A percentile compares a stretch with the other conserved stretches of the same genome.
phyloP scores from a whole-genome alignment of 768 basidiomycete genomes.

The Cantharellus cinnabarinus region DNA sequence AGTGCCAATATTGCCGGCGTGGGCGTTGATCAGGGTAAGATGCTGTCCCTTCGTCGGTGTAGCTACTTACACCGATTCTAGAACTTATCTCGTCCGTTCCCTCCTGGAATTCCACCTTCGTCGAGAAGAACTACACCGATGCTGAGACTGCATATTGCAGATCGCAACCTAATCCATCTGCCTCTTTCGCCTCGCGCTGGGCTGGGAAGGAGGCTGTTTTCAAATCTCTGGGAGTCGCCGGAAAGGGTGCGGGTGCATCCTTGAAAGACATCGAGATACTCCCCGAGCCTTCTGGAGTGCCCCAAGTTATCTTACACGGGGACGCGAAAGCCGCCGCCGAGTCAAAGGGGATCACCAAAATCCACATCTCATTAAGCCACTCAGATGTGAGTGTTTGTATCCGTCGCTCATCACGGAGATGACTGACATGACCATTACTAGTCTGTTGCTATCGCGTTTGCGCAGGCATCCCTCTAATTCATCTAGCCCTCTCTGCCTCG shows the following conservation, averaged over 20 bases:
- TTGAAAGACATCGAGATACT: constrained; percentile 97
- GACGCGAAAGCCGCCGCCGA: constrained; percentile 59
- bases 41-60: neutral
- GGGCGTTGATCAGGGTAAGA: constrained; percentile 71
- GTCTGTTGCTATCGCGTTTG: constrained; percentile 76
- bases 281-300: constrained; percentile 53
- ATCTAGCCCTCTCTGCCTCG: too few species aligned
- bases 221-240: constrained; percentile 80
- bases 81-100: constrained; percentile 88
- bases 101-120: constrained; percentile 69
- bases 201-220: constrained; percentile 93
- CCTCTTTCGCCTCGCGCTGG: constrained; percentile 95
- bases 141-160: constrained; percentile 74
- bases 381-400: constrained; percentile 42
- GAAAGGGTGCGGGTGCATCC: constrained; percentile 82
- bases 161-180: constrained; percentile 62
- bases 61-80: constrained; percentile 12
- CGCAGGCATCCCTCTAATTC: constrained; percentile 33
- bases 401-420: too few species aligned
- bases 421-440: constrained; percentile 12
- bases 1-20: constrained; percentile 43
- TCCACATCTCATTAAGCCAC: constrained; percentile 79
- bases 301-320: constrained; percentile 55
- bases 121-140: constrained; percentile 82
- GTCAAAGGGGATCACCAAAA: constrained; percentile 46